phyloP scores from a whole-genome alignment of 768 basidiomycete genomes.

The Naganishia randhawae region DNA sequence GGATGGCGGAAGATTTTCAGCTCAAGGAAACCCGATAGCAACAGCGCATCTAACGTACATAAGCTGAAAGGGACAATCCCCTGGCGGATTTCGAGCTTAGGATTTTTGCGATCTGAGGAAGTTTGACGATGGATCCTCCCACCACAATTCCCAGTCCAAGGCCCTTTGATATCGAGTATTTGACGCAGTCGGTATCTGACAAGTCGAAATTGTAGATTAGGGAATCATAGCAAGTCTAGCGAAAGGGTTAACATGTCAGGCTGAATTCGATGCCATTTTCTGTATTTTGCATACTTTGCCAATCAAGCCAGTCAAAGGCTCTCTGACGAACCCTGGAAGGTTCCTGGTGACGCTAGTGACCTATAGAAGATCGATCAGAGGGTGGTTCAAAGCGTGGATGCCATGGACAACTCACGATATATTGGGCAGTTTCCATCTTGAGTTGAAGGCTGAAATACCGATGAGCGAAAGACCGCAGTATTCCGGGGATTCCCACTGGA shows the following conservation, averaged over 20 bases:
- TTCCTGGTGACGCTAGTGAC: constrained; percentile 62
- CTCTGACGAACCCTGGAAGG: constrained; percentile 78
- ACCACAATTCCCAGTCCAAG: constrained; percentile 87
- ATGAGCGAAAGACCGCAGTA: no score
- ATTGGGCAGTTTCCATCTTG: constrained; percentile 22
- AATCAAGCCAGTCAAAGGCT: constrained; percentile 74
- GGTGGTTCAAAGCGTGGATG: background rate
- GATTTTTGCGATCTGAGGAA: constrained; percentile 70
- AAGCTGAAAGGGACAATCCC: constrained; percentile 81
- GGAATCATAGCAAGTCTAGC: constrained; percentile 81
- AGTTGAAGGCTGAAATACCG: background rate
- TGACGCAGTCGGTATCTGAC: constrained; percentile 73
- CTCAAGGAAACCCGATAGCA: background rate
- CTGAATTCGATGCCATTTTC: no score
- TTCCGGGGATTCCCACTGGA: no score
- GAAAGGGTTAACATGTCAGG: constrained; percentile 15
- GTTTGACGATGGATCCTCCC: constrained; percentile 88
- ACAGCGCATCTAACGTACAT: constrained; percentile 52
- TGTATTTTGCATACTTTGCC: constrained; percentile 60
- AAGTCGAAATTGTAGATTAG: constrained; percentile 82
- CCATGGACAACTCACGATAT: constrained; percentile 2
- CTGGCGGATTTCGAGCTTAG: constrained; percentile 61
- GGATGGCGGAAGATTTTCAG: background rate
- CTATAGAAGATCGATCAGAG: constrained; percentile 20
- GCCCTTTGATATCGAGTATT: constrained; percentile 86